Evolutionary conservation across 768 basidiomycete genomes (phyloP).

Genomic region (Cystofilobasidium bisporidii): DNA sequence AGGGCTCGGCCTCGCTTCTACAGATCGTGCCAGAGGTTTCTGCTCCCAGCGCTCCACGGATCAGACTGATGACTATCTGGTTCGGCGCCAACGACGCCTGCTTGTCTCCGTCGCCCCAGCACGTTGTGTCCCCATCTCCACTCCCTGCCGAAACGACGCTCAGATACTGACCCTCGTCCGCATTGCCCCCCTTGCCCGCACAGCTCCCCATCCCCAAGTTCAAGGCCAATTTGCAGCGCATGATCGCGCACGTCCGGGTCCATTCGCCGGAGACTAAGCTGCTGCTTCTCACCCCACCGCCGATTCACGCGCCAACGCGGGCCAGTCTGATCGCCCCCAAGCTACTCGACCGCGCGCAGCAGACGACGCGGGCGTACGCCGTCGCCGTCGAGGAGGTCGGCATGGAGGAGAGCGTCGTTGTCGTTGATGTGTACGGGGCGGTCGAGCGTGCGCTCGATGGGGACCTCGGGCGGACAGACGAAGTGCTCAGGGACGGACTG

Average conservation of each 20-base stretch:
- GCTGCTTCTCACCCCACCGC: constrained; percentile 75
- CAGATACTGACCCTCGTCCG: not conserved
- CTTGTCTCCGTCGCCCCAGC: constrained; percentile 56
- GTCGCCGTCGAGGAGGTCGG: constrained; percentile 56
- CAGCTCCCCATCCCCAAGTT: constrained; percentile 52
- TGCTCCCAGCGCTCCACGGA: constrained; percentile 48
- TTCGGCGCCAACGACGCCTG: constrained; percentile 62
- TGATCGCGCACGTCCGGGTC: constrained; percentile 56
- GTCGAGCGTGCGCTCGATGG: constrained; percentile 67
- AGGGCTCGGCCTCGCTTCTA: not conserved
- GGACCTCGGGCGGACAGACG: constrained; percentile 48
- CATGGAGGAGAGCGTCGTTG: no score
- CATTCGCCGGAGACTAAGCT: constrained; percentile 65
- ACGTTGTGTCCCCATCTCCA: constrained; percentile 45
- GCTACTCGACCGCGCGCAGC: constrained; percentile 54
- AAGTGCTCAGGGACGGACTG: constrained; percentile 62
- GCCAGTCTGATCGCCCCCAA: constrained; percentile 48
- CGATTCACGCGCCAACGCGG: constrained; percentile 45
- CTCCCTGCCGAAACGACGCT: not conserved
- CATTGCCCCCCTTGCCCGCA: not conserved
- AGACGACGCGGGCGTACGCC: constrained; percentile 58
- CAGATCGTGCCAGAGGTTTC: constrained; percentile 55
- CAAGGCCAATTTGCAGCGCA: constrained; percentile 53
- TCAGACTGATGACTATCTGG: constrained; percentile 75
- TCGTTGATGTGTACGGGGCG: constrained; percentile 65